Evolutionary conservation across 2,329 filamentous ascomycete genomes (phyloP).

Genomic region (Fusarium irregulare): DNA sequence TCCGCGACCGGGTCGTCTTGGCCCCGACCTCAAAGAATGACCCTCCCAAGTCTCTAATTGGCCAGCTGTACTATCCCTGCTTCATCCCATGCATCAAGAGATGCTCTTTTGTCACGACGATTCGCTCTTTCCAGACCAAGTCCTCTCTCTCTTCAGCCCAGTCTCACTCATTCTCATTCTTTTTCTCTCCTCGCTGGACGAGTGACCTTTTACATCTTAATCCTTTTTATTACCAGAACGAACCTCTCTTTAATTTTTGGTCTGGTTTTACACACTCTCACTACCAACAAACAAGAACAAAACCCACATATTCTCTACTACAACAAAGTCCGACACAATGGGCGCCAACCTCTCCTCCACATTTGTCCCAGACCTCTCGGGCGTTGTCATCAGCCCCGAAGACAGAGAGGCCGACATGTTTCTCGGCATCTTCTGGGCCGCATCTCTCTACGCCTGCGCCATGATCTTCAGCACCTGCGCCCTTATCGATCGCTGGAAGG

Average conservation of each 20-base stretch:
- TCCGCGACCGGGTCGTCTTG: constrained; percentile 37
- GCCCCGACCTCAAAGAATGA: constrained; percentile 21
- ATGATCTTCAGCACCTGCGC: constrained; percentile 57
- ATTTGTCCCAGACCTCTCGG: constrained; percentile 53
- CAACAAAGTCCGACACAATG: constrained; percentile 45
- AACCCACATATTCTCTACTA: not conserved
- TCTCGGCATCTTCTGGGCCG: constrained; percentile 51
- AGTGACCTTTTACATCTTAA: constrained; percentile 21
- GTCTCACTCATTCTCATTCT: constrained; percentile 19
- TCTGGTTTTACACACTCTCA: not conserved
- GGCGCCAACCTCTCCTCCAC: constrained; percentile 56
- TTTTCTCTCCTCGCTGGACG: constrained; percentile 42
- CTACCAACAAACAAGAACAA: not conserved
- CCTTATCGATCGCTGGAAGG: constrained; percentile 58
- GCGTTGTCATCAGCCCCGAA: constrained; percentile 46
- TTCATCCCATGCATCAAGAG: constrained; percentile 7
- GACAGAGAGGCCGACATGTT: constrained; percentile 50
- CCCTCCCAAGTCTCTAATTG: not conserved
- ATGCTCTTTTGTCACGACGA: constrained; percentile 28
- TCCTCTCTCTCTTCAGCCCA: not conserved
- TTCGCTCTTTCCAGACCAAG: constrained; percentile 15
- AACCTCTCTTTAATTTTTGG: constrained; percentile 8
- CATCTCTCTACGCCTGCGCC: constrained; percentile 52
- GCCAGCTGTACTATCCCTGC: constrained; percentile 30
- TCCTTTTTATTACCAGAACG: not conserved